Conservation (phyloP, 306 rosid species). For the Styphnolobium japonicum region DNA sequence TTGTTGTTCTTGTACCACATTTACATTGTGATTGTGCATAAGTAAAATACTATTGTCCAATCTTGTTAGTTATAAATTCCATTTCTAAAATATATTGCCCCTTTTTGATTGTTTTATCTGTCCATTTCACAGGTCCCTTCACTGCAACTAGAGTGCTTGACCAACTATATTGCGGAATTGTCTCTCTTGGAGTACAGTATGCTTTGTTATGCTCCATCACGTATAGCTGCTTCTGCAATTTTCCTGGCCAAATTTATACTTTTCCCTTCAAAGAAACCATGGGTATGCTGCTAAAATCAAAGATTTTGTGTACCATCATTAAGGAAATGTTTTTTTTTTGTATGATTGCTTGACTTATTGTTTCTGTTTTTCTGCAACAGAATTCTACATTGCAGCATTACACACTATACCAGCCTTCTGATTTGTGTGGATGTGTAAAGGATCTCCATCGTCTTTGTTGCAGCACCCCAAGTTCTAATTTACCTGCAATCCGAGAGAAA, state of each 20-base stretch:
- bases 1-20: neutral
- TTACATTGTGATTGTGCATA: neutral
- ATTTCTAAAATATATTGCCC: neutral
- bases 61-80: neutral
- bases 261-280: conserved; percentile 70
- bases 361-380: conserved; percentile 37
- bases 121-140: conserved; percentile 44
- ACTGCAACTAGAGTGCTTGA: conserved; percentile 83
- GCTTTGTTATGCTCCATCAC: conserved; percentile 84
- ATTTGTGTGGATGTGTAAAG: conserved; percentile 69
- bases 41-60: neutral
- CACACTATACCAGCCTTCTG: conserved; percentile 60
- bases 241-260: conserved; percentile 77
- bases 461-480: conserved; percentile 36
- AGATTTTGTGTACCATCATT: neutral
- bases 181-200: conserved; percentile 85
- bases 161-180: conserved; percentile 79
- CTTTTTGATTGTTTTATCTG: neutral
- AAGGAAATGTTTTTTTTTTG: neutral
- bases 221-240: conserved; percentile 80
- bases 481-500: conserved; percentile 73
- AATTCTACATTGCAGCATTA: conserved; percentile 61
- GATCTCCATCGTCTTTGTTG: conserved; percentile 59
- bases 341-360: conserved; percentile 13
- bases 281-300: conserved; percentile 51